Evolutionary conservation across 169 alveolate species (phyloP).

Genomic region (Plasmodium vivax): DNA sequence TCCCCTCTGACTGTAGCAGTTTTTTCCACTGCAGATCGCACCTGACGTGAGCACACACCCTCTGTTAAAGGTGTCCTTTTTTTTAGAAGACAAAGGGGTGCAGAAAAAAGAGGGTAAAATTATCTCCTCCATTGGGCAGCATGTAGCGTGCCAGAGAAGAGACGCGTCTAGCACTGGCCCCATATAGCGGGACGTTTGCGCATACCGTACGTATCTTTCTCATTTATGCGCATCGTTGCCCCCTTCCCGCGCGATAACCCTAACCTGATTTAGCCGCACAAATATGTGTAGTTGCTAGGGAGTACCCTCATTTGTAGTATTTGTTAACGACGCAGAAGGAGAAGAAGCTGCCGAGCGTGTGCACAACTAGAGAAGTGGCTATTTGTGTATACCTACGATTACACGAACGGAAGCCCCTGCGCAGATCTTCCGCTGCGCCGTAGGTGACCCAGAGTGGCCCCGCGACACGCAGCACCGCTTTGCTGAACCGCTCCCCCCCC

Average conservation of each 20-base stretch:
- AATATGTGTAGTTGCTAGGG: not conserved
- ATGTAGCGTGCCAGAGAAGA: not conserved
- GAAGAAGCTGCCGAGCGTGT: not conserved
- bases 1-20: not conserved
- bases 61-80: not conserved
- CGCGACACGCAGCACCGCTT: not conserved
- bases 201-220: not conserved
- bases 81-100: not conserved
- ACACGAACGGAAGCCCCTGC: not conserved
- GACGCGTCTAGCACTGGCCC: not conserved
- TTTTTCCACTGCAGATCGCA: not conserved
- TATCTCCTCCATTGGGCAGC: not conserved
- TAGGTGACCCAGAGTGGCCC: not conserved
- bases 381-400: not conserved
- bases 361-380: not conserved
- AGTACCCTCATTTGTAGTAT: not conserved
- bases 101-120: not conserved
- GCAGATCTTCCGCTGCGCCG: not conserved
- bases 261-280: not conserved
- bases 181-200: not conserved
- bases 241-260: not conserved
- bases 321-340: not conserved
- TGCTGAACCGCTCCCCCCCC: not conserved
- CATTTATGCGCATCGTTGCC: not conserved
- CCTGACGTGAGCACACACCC: not conserved